Percentiles rank a stretch among this genome's conserved stretches.
Conservation (phyloP, 257 asterid genomes). For the Nicotiana tomentosiformis region DNA sequence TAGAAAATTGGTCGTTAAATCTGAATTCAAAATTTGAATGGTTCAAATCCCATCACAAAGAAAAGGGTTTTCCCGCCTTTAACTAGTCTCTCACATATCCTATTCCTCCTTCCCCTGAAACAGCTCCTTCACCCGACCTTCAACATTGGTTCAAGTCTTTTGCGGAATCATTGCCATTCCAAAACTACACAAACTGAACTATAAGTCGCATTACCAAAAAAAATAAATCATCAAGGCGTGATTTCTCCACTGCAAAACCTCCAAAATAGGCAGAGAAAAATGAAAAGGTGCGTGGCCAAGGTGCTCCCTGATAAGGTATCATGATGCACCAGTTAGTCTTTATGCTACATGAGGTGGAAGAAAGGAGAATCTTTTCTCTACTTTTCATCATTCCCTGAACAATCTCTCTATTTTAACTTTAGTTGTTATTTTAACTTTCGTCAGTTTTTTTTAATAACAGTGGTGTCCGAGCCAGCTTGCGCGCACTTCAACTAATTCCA, state of each 20-base stretch:
- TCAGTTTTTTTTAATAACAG: neutral
- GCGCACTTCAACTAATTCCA: too few species aligned
- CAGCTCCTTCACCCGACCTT: too few species aligned
- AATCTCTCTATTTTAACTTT: neutral
- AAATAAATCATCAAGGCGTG: too few species aligned
- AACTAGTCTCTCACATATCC: too few species aligned
- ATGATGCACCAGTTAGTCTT: neutral
- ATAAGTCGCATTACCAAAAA: too few species aligned
- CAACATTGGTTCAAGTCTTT: too few species aligned
- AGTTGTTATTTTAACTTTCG: neutral
- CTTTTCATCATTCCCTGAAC: neutral
- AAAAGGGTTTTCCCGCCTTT: too few species aligned
- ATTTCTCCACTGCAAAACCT: neutral
- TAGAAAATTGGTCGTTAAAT: neutral
- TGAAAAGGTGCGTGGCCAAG: neutral
- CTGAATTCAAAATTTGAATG: neutral
- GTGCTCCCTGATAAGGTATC: neutral
- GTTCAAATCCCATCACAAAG: too few species aligned
- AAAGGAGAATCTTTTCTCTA: neutral
- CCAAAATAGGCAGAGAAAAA: neutral
- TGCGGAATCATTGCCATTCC: too few species aligned
- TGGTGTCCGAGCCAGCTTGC: too few species aligned
- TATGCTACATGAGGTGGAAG: neutral
- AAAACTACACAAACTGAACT: too few species aligned
- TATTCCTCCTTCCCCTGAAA: too few species aligned